Percentiles rank a stretch among this genome's conserved stretches.
phyloP scores from a whole-genome alignment of 2,329 filamentous ascomycete genomes.

The Cladosporium sp. region DNA sequence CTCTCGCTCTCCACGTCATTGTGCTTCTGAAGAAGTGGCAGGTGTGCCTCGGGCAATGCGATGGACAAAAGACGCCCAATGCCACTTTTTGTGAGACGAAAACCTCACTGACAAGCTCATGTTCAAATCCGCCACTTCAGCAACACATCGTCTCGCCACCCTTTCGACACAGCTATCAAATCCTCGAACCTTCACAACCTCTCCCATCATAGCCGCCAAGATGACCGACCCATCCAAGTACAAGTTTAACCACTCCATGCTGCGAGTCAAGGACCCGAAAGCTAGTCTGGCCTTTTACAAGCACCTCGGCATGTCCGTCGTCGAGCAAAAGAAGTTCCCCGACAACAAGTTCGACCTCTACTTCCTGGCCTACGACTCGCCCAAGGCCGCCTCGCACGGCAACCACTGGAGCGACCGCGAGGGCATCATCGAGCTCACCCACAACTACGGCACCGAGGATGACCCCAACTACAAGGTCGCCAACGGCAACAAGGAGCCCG shows the following conservation, averaged over 20 bases:
- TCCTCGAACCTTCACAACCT: background rate
- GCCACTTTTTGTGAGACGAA: conserved; percentile 3
- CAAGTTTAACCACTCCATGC: conserved; percentile 64
- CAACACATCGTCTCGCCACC: conserved; percentile 20
- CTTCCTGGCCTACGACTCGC: conserved; percentile 86
- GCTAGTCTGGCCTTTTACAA: conserved; percentile 86
- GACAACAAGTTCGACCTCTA: conserved; percentile 94
- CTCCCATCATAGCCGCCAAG: conserved; percentile 47
- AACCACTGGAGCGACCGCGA: conserved; percentile 74
- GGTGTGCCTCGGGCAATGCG: background rate
- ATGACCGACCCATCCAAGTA: conserved; percentile 64
- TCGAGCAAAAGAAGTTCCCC: conserved; percentile 79
- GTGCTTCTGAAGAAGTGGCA: background rate
- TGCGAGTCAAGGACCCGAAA: conserved; percentile 89
- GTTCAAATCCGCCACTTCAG: background rate
- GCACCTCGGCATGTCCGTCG: conserved; percentile 80
- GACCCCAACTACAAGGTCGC: conserved; percentile 78
- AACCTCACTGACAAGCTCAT: conserved; percentile 3
- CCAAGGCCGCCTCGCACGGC: conserved; percentile 71
- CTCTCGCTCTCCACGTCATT: background rate
- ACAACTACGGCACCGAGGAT: conserved; percentile 76
- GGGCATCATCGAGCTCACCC: conserved; percentile 79
- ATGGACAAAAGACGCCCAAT: conserved; percentile 20
- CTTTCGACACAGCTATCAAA: conserved; percentile 25
- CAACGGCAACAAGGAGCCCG: conserved; percentile 89